Conservation (phyloP, 306 rosid genomes). For the barrel medic (Medicago truncatula) region DNA sequence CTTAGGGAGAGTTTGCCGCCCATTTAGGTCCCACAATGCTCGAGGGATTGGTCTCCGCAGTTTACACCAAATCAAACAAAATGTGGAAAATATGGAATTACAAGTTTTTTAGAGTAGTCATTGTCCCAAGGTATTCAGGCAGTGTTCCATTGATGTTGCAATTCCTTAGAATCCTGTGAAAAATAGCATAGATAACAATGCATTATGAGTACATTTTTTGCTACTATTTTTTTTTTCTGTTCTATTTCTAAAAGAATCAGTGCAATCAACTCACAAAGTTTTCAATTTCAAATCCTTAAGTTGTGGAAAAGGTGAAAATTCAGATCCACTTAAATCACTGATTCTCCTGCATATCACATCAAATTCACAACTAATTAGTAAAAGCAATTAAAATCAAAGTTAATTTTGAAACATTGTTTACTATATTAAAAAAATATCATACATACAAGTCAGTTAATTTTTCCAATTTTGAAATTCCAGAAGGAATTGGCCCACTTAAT, state of each 20-base stretch:
- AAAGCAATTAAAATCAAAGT: not conserved
- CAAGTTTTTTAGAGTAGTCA: conserved; percentile 27
- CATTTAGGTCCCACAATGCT: no score
- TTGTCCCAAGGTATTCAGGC: conserved; percentile 6
- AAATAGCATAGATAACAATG: not conserved
- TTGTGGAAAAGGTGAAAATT: conserved; percentile 46
- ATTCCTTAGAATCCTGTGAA: conserved; percentile 35
- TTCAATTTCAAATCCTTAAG: conserved; percentile 47
- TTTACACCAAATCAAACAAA: no score
- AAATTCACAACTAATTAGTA: conserved; percentile 12
- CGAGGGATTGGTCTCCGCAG: no score
- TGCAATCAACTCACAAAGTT: conserved; percentile 51
- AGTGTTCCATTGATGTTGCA: conserved; percentile 45
- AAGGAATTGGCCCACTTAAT: conserved; percentile 72
- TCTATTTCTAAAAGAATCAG: conserved; percentile 37
- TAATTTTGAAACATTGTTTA: not conserved
- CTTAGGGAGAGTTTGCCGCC: no score
- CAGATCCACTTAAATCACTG: conserved; percentile 12
- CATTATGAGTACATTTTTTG: conserved; percentile 1
- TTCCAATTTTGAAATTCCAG: conserved; percentile 1
- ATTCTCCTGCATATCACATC: conserved; percentile 61
- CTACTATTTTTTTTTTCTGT: not conserved
- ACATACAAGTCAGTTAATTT: conserved; percentile 62
- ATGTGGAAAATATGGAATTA: conserved; percentile 23
- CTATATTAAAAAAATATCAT: conserved; percentile 11